Conservation (phyloP, 2,329 filamentous ascomycete genomes). For the Mollisia scopiformis region DNA sequence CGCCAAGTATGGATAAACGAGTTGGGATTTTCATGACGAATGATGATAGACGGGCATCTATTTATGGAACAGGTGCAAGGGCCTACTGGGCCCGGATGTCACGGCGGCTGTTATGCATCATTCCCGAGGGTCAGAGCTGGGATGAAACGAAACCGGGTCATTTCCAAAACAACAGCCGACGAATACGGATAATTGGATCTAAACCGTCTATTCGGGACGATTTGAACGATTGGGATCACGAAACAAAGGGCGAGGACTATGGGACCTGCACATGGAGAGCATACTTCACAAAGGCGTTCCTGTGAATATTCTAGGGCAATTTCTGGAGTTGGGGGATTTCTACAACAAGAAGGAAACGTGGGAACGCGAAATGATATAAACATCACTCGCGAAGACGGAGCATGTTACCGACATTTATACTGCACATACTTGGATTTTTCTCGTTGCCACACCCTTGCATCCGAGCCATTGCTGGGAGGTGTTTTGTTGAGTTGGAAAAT, state of each 20-base stretch:
- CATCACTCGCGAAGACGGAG: neutral
- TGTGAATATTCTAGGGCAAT: neutral
- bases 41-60: neutral
- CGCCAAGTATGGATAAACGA: neutral
- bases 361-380: neutral
- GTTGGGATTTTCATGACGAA: slow-evolving; percentile 2
- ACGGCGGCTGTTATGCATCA: neutral
- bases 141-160: neutral
- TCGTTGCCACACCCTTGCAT: neutral
- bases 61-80: neutral
- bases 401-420: neutral
- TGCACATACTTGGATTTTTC: slow-evolving; percentile 2
- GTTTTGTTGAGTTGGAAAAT: neutral
- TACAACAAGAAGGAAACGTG: neutral
- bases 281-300: slow-evolving; percentile 4
- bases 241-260: neutral
- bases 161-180: neutral
- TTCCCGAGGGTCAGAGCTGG: neutral
- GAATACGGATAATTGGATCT: neutral
- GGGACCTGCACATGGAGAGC: slow-evolving; percentile 8
- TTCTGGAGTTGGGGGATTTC: slow-evolving; percentile 2
- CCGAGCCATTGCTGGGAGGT: neutral
- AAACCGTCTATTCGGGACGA: no score
- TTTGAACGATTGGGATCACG: neutral
- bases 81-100: neutral